phyloP scores from a whole-genome alignment of 129 eudicot species.

The Helichrysum umbraculigerum region DNA sequence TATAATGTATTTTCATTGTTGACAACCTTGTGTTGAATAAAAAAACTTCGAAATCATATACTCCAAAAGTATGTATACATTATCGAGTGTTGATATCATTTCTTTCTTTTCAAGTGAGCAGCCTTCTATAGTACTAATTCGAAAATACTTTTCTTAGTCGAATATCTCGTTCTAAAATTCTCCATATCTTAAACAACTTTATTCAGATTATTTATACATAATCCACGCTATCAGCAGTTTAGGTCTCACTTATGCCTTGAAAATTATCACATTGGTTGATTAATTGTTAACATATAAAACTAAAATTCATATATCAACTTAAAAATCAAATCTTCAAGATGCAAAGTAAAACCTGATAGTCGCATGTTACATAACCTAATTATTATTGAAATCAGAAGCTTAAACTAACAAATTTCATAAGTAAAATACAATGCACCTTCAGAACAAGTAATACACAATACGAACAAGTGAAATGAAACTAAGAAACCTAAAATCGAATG shows the following conservation, averaged over 20 bases:
- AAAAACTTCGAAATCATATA: conserved; percentile 10
- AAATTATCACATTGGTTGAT: not conserved
- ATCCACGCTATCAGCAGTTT: not conserved
- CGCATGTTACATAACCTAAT: not conserved
- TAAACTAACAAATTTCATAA: not conserved
- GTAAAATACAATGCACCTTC: not conserved
- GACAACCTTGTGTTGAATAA: conserved; percentile 12
- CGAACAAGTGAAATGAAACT: not conserved
- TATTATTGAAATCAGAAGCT: not conserved
- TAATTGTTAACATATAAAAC: not conserved
- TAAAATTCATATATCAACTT: not conserved
- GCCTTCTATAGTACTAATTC: not conserved
- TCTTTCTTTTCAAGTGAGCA: not conserved
- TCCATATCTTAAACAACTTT: not conserved
- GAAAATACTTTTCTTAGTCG: not conserved
- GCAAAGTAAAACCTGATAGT: not conserved
- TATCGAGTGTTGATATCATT: not conserved
- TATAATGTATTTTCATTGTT: not conserved
- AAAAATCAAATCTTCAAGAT: not conserved
- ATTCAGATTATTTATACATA: not conserved
- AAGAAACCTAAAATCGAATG: conserved; percentile 7
- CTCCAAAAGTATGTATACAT: not conserved
- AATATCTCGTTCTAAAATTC: not conserved
- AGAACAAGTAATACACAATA: conserved; percentile 5
- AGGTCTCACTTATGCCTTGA: not conserved